These are phyloP conservation scores for Orychophragmus violaceus DNA, from an alignment of 345 rosid genomes.

Conservation along the genomic window DNA sequence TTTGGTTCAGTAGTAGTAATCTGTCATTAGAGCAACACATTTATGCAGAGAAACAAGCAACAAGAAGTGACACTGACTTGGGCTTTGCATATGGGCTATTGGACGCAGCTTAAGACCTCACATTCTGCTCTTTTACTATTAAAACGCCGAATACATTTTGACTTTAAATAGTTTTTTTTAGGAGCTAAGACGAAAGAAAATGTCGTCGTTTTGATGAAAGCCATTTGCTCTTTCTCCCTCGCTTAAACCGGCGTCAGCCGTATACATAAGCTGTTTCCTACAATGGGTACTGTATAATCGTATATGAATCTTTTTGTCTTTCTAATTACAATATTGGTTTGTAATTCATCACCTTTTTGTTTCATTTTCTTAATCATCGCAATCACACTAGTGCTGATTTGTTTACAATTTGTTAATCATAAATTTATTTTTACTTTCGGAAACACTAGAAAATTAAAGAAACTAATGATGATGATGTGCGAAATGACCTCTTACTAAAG, in stretches of 20 bases:
- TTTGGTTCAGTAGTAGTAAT: too few species aligned
- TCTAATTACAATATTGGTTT: neutral
- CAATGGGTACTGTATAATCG: neutral
- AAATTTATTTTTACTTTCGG: neutral
- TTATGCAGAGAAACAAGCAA: too few species aligned
- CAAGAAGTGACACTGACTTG: too few species aligned
- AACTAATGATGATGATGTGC: constrained; percentile 3
- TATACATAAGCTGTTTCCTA: constrained; percentile 19
- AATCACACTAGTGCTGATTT: constrained; percentile 5
- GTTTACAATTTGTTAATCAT: neutral
- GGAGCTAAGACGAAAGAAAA: neutral
- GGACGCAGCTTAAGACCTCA: too few species aligned
- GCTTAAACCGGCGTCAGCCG: constrained; percentile 21
- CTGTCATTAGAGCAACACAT: too few species aligned
- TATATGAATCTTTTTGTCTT: neutral
- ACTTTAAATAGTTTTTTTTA: too few species aligned
- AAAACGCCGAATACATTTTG: too few species aligned
- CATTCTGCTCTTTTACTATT: too few species aligned
- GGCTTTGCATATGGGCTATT: too few species aligned
- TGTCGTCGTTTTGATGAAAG: constrained; percentile 5
- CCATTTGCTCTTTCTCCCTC: neutral
- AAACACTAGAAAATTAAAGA: neutral
- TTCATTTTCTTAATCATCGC: neutral
- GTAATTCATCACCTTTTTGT: neutral
- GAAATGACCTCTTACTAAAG: neutral